Evolutionary conservation across 768 basidiomycete genomes (phyloP).

Genomic region (Lentinula lateritia): DNA sequence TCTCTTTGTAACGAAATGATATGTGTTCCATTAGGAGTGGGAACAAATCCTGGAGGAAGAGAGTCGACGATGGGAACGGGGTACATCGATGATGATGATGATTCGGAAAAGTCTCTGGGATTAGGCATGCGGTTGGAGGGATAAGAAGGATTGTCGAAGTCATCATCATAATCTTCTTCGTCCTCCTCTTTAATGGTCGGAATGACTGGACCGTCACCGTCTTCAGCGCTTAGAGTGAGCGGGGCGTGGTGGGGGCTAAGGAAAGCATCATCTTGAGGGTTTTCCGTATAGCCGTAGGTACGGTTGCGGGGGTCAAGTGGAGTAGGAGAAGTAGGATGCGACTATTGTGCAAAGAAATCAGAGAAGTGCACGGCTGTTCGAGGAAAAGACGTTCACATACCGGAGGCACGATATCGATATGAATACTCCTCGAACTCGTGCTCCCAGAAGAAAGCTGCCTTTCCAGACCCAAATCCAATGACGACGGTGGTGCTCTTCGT

Average conservation of each 20-base stretch:
- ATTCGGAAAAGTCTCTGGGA: not conserved
- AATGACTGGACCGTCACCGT: not conserved
- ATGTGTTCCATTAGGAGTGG: not conserved
- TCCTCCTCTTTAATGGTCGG: not conserved
- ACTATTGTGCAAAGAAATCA: not conserved
- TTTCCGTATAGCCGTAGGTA: not conserved
- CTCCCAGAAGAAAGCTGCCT: conserved; percentile 1
- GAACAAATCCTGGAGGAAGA: conserved; percentile 1
- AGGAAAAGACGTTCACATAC: not conserved
- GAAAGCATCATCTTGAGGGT: not conserved
- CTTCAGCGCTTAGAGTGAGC: not conserved
- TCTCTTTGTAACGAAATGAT: not conserved
- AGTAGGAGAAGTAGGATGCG: not conserved
- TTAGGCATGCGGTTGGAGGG: too few species aligned
- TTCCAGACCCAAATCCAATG: not conserved
- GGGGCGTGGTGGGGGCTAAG: conserved; percentile 4
- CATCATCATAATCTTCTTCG: not conserved
- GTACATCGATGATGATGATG: not conserved
- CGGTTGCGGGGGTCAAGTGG: not conserved
- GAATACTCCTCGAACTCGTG: conserved; percentile 1
- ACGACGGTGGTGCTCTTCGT: not conserved
- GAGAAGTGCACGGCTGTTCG: too few species aligned
- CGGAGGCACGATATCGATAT: not conserved
- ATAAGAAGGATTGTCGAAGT: not conserved
- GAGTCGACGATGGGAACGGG: not conserved